These are phyloP conservation scores for Acanthamoeba polyphaga DNA, from an alignment of 208 protist species.

Conservation along the genomic window DNA sequence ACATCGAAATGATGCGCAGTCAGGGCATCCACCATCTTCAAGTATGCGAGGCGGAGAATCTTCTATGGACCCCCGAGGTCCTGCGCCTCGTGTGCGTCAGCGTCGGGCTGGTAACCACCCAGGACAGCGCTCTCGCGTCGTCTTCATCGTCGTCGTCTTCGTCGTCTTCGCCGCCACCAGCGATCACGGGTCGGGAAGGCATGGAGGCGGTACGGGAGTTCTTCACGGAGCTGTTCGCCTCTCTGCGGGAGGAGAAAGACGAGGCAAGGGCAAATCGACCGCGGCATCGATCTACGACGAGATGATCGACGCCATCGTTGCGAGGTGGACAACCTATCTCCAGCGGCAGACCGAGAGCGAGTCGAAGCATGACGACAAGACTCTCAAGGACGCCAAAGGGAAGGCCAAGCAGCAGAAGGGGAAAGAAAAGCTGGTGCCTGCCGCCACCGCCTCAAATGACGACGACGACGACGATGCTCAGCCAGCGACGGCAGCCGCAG, in stretches of 20 bases:
- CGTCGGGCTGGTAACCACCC: not conserved
- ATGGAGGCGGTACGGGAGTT: not conserved
- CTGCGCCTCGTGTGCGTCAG: not conserved
- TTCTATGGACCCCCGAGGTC: constrained; percentile 19
- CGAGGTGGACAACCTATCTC: not conserved
- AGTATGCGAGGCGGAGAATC: constrained; percentile 28
- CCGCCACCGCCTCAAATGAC: too few relatives aligned
- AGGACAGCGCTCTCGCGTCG: too few relatives aligned
- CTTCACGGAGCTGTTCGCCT: not conserved
- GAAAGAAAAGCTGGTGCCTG: not conserved
- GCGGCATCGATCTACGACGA: too few relatives aligned
- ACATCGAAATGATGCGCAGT: not conserved
- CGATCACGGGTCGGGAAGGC: not conserved
- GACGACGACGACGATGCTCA: too few relatives aligned
- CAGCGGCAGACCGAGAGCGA: not conserved
- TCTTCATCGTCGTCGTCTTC: too few relatives aligned
- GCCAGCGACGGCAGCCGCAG: too few relatives aligned
- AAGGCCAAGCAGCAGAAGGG: not conserved
- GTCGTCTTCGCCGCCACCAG: too few relatives aligned
- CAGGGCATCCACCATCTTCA: not conserved
- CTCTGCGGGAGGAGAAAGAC: not conserved
- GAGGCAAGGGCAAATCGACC: not conserved
- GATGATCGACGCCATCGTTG: too few relatives aligned
- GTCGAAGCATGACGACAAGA: not conserved
- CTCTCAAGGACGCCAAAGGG: not conserved